Evolutionary conservation across 257 asterid species (phyloP).

Genomic region (Scutellaria barbata): DNA sequence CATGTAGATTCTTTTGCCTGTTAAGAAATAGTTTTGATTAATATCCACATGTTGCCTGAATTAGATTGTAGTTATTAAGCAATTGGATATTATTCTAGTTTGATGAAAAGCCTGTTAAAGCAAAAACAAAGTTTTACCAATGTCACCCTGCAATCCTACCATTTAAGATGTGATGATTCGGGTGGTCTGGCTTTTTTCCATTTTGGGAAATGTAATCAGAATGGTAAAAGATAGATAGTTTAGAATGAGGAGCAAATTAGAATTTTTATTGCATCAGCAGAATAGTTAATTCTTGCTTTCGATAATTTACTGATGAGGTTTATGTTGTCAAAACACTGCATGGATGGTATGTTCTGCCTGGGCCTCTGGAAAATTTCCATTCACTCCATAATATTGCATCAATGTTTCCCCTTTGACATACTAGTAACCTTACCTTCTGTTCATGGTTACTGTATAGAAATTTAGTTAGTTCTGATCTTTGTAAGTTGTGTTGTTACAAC

Average conservation of each 20-base stretch:
- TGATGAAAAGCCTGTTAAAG: neutral
- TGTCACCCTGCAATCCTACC: conserved; percentile 10
- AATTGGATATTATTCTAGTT: conserved; percentile 9
- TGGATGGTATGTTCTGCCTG: neutral
- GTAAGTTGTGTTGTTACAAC: neutral
- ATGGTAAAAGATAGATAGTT: neutral
- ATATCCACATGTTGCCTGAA: neutral
- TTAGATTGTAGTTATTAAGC: conserved; percentile 1
- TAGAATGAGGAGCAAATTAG: conserved; percentile 12
- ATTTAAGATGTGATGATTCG: neutral
- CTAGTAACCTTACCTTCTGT: neutral
- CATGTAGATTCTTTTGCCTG: neutral
- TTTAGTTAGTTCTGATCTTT: conserved; percentile 5
- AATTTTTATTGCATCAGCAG: neutral
- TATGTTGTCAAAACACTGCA: neutral
- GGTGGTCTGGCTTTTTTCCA: neutral
- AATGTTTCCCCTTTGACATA: neutral
- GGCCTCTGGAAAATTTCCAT: conserved; percentile 5
- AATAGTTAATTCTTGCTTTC: neutral
- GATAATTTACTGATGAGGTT: neutral
- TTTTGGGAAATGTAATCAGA: neutral
- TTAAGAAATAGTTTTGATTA: neutral
- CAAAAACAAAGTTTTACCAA: neutral
- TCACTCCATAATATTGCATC: neutral
- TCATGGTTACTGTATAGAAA: neutral